These are phyloP conservation scores for Asclepias syriaca DNA, from an alignment of 257 asterid species.

Conservation along the genomic window DNA sequence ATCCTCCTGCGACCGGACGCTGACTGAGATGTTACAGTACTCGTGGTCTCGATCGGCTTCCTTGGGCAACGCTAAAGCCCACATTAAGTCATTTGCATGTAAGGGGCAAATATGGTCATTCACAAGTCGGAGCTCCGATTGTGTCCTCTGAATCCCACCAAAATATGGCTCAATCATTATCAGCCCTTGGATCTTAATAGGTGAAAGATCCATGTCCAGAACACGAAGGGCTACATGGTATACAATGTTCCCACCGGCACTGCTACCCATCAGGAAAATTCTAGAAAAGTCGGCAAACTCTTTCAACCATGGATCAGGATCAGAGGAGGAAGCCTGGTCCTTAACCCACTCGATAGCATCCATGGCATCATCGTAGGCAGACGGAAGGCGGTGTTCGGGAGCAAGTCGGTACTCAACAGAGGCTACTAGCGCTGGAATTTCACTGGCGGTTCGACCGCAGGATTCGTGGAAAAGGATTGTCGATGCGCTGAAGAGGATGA, in stretches of 20 bases:
- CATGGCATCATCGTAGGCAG: constrained; percentile 69
- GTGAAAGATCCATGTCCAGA: constrained; percentile 32
- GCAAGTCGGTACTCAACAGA: constrained; percentile 63
- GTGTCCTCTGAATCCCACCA: constrained; percentile 48
- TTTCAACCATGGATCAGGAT: constrained; percentile 46
- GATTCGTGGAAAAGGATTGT: constrained; percentile 29
- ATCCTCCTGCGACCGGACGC: constrained; percentile 19
- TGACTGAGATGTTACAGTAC: constrained; percentile 32
- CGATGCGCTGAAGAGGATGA: constrained; percentile 35
- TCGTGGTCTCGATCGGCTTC: constrained; percentile 51
- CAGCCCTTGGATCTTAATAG: constrained; percentile 50
- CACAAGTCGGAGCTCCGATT: constrained; percentile 34
- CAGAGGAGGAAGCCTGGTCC: constrained; percentile 21
- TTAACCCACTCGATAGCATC: constrained; percentile 54
- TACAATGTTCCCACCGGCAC: constrained; percentile 59
- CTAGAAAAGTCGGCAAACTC: constrained; percentile 47
- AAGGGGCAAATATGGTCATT: constrained; percentile 38
- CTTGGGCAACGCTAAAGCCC: constrained; percentile 63
- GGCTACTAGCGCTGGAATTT: constrained; percentile 49
- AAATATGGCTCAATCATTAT: constrained; percentile 56
- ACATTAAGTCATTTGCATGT: constrained; percentile 45
- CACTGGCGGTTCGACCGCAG: constrained; percentile 31
- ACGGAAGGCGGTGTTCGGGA: constrained; percentile 74
- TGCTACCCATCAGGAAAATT: constrained; percentile 59
- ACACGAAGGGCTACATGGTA: constrained; percentile 38